phyloP scores from a whole-genome alignment of 1,139 yeast genomes.

The Trichomonascaceae sp. region DNA sequence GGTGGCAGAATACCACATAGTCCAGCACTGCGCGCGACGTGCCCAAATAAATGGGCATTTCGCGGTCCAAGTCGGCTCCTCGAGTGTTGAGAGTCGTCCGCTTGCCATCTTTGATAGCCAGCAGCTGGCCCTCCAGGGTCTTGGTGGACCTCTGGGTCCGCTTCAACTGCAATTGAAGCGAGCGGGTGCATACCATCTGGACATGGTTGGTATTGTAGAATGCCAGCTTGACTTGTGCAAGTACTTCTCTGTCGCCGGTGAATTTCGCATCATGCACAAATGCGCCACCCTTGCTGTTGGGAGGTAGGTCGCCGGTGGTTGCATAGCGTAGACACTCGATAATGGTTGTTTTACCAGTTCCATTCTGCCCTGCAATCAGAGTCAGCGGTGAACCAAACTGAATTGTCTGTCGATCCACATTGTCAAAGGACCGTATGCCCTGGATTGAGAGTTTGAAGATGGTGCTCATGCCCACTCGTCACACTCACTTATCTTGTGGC shows the following conservation, averaged over 20 bases:
- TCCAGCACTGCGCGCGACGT: constrained; percentile 81
- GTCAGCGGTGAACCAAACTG: constrained; percentile 88
- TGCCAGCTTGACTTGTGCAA: constrained; percentile 84
- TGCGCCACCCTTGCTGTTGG: constrained; percentile 93
- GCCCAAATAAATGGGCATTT: constrained; percentile 73
- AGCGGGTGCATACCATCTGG: constrained; percentile 75
- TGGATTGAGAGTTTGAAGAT: constrained; percentile 53
- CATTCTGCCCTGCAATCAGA: constrained; percentile 89
- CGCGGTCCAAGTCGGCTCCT: constrained; percentile 72
- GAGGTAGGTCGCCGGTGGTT: constrained; percentile 93
- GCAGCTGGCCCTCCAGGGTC: constrained; percentile 80
- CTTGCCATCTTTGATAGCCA: constrained; percentile 51
- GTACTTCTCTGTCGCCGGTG: constrained; percentile 55
- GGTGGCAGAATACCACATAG: constrained; percentile 93
- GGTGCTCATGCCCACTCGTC: neutral
- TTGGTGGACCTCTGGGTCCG: constrained; percentile 63
- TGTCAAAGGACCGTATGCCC: constrained; percentile 86
- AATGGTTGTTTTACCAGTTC: constrained; percentile 96
- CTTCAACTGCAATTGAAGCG: constrained; percentile 59
- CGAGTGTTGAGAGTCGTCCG: constrained; percentile 68
- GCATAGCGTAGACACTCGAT: constrained; percentile 91
- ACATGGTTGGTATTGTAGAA: constrained; percentile 62
- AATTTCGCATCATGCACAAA: constrained; percentile 86
- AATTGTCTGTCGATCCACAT: constrained; percentile 69
- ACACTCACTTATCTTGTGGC: no score